Evolutionary conservation across 1,284 basidiomycete genomes (phyloP).

Genomic region (Boletellus sp.): DNA sequence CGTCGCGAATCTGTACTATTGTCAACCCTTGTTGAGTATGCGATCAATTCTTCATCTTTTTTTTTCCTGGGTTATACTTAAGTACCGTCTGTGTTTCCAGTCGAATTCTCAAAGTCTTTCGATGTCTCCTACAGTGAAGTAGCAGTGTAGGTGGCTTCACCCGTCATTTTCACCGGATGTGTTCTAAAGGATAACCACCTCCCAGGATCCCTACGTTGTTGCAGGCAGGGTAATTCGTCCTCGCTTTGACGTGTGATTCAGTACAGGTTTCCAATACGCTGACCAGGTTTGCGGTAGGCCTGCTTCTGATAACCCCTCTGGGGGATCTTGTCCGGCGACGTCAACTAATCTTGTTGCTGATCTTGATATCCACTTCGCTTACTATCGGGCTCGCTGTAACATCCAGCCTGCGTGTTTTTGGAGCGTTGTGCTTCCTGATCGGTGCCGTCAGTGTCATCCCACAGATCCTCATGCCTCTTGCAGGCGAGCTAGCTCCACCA

Average conservation of each 20-base stretch:
- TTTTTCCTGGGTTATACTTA: slow-evolving; percentile 2
- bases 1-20: slow-evolving; percentile 69
- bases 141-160: slow-evolving; percentile 41
- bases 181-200: background rate
- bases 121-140: slow-evolving; percentile 54
- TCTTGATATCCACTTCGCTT: slow-evolving; percentile 45
- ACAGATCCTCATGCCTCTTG: slow-evolving; percentile 61
- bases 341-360: slow-evolving; percentile 48
- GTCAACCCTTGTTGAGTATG: slow-evolving; percentile 67
- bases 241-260: background rate
- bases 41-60: background rate
- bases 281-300: slow-evolving; percentile 52
- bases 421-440: slow-evolving; percentile 54
- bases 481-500: slow-evolving; percentile 63
- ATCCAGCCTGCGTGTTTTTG: slow-evolving; percentile 46
- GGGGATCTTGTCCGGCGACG: slow-evolving; percentile 66
- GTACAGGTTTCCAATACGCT: background rate
- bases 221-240: slow-evolving; percentile 43
- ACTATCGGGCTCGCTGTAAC: slow-evolving; percentile 58
- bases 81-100: slow-evolving; percentile 29
- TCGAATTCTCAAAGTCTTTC: slow-evolving; percentile 54
- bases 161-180: background rate
- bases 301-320: slow-evolving; percentile 60
- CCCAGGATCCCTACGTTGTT: slow-evolving; percentile 46
- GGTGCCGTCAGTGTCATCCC: slow-evolving; percentile 55